phyloP scores from a whole-genome alignment of 2,329 filamentous ascomycete genomes.

The Colletotrichum orbiculare region DNA sequence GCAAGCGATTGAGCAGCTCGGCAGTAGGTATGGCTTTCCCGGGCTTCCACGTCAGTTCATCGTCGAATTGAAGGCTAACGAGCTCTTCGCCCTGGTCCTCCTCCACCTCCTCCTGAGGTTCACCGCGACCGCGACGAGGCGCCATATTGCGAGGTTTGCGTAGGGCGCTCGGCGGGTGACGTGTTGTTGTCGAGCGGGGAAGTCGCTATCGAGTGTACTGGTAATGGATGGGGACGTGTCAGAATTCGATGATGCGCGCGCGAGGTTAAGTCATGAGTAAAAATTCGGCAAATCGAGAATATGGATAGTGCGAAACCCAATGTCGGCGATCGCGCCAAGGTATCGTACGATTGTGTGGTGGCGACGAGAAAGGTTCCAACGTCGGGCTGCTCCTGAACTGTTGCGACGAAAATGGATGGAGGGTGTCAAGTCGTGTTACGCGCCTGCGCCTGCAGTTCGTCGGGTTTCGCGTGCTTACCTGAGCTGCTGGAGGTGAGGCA shows the following conservation, averaged over 20 bases:
- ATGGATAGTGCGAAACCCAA: not conserved
- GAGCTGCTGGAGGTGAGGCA: conserved; percentile 36
- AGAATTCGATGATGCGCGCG: conserved; percentile 27
- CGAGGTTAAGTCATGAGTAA: conserved; percentile 28
- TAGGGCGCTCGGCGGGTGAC: conserved; percentile 29
- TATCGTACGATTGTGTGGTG: conserved; percentile 30
- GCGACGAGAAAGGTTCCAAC: conserved; percentile 22
- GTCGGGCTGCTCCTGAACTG: conserved; percentile 10
- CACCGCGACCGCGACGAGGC: conserved; percentile 36
- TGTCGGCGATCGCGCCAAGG: conserved; percentile 5
- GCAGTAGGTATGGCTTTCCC: conserved; percentile 88
- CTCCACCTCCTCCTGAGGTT: conserved; percentile 36
- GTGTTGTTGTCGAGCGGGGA: conserved; percentile 34
- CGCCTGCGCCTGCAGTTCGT: conserved; percentile 35
- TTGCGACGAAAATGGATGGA: conserved; percentile 36
- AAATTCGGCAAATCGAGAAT: conserved; percentile 19
- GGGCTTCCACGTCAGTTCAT: conserved; percentile 89
- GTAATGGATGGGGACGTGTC: conserved; percentile 30
- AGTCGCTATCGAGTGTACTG: conserved; percentile 27
- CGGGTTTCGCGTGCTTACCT: conserved; percentile 38
- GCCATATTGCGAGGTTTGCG: conserved; percentile 27
- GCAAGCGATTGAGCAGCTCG: conserved; percentile 84
- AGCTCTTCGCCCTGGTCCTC: conserved; percentile 40
- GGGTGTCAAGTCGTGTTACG: conserved; percentile 35
- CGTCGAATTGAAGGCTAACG: conserved; percentile 78